A percentile compares a stretch with the other conserved stretches of the same genome.
Evolutionary conservation across 2,329 filamentous ascomycete genomes (phyloP).

Genomic region (Pseudogymnoascus sp.): DNA sequence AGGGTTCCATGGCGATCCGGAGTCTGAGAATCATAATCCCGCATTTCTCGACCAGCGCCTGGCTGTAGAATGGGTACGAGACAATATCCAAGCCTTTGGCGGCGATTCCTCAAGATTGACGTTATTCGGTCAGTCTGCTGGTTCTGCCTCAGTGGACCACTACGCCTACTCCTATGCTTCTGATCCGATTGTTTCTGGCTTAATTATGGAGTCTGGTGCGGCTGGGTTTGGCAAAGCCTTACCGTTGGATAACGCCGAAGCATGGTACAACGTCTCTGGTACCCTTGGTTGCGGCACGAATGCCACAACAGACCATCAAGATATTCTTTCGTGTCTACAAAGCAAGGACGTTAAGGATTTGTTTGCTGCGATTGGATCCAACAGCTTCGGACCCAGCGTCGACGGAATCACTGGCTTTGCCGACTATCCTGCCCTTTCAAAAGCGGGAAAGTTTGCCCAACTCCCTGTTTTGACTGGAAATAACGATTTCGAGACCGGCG

Average conservation of each 20-base stretch:
- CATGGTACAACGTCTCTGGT: constrained; percentile 22
- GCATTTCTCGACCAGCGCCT: constrained; percentile 21
- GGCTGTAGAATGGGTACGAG: constrained; percentile 29
- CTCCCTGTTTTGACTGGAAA: constrained; percentile 27
- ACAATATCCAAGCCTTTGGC: constrained; percentile 31
- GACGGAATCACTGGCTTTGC: constrained; percentile 24
- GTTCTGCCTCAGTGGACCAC: constrained; percentile 42
- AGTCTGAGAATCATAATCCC: constrained; percentile 10
- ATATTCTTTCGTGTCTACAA: constrained; percentile 24
- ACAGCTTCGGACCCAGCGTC: constrained; percentile 13
- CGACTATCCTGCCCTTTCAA: constrained; percentile 20
- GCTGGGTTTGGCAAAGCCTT: constrained; percentile 15
- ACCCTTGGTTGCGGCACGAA: constrained; percentile 25
- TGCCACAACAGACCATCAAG: constrained; percentile 13
- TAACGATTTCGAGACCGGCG: constrained; percentile 27
- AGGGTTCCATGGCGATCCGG: constrained; percentile 25
- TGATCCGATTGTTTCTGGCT: constrained; percentile 17
- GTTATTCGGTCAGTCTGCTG: constrained; percentile 50
- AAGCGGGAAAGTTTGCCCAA: constrained; percentile 17
- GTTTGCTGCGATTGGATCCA: constrained; percentile 16
- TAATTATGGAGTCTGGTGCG: constrained; percentile 24
- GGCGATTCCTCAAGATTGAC: constrained; percentile 39
- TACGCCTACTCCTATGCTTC: constrained; percentile 17
- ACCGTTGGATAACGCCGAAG: constrained; percentile 14
- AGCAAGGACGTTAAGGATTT: constrained; percentile 16